Evolutionary conservation across 305 asterid species (phyloP).

Genomic region (Ilex paraguariensis): DNA sequence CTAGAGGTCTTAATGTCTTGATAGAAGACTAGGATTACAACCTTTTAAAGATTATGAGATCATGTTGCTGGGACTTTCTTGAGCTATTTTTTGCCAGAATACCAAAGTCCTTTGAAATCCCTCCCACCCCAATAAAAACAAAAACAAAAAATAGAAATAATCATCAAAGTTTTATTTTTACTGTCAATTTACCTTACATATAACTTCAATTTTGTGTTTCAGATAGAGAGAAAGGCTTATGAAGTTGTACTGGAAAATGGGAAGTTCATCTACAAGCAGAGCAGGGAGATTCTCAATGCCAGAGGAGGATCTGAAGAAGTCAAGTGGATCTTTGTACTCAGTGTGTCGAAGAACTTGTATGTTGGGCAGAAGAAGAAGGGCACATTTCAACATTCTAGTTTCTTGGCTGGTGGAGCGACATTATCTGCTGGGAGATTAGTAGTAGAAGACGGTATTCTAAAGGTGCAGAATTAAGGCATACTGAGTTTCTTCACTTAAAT

Average conservation of each 20-base stretch:
- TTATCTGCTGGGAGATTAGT: constrained; percentile 58
- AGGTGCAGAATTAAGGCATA: constrained; percentile 25
- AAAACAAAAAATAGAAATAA: too few species aligned
- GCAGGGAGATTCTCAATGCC: constrained; percentile 41
- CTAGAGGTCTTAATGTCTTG: neutral
- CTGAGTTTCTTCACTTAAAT: neutral
- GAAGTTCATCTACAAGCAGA: constrained; percentile 35
- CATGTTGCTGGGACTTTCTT: too few species aligned
- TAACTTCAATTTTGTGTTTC: neutral
- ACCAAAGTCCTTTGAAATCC: too few species aligned
- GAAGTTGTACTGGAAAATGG: constrained; percentile 44
- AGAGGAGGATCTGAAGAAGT: constrained; percentile 30
- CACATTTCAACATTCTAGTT: constrained; percentile 61
- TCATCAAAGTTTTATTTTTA: too few species aligned
- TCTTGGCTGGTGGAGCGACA: constrained; percentile 66
- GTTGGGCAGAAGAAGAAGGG: constrained; percentile 61
- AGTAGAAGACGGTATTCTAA: constrained; percentile 44
- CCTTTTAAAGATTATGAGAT: too few species aligned
- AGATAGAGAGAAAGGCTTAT: constrained; percentile 50
- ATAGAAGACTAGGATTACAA: too few species aligned
- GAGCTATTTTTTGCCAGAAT: too few species aligned
- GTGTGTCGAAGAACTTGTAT: constrained; percentile 38
- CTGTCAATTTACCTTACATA: too few species aligned
- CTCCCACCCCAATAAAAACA: too few species aligned
- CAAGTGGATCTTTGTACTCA: constrained; percentile 67